Base-by-base conservation (phyloP, 352 stramenopile species). In the Pythium aristosporum region DNA sequence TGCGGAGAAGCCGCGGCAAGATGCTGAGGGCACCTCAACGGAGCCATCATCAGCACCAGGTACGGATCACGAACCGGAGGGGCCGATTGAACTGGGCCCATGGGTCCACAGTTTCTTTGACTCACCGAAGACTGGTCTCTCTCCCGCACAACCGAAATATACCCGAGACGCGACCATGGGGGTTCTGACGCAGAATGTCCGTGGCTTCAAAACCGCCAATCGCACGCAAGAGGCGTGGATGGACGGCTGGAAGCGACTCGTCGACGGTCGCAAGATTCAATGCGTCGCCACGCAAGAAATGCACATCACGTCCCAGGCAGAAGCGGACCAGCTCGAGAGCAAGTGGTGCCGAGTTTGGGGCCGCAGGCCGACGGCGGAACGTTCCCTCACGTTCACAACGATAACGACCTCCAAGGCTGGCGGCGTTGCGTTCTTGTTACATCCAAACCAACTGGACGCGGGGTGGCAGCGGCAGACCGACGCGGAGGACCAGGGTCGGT, bases 221-320 rank as follows among this genome's bases (percentile, higher is more conserved):
- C 25, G 25, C 25, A 28, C 25, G 25, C 25, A 28, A 28, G 41
- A 18, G 41, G 5, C 41, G 34, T 39, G 30, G 56, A 34, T 62
- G 25, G 43, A 6, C 1, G 42, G 10, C 0, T 54, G 44, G 56
- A 51, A 61, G 18, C 6, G 8, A 2, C 20, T 9, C 1, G 8
- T 61, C 3, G 23, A 51, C 4, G 37, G 52, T 12, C 21, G 6
- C 0, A 47, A 59, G 12, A 12, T 59, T 0, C 5, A 59, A 18
- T 59, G 23, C 11, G 52, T 61, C 15, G n/a, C 25, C 2, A 42
- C 41, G 18, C 54, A 61, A 28, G 54, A 61, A 52, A 61, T 41
- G 1, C 54, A 61, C 42, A 41, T 61, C 0, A 41, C 25, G 0
- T 44, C 54, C 2, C 30, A 3, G 13, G 10, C 41, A 25, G 54